These are phyloP conservation scores for Erysimum pusillum DNA, from an alignment of 441 rosid species.

Conservation along the genomic window DNA sequence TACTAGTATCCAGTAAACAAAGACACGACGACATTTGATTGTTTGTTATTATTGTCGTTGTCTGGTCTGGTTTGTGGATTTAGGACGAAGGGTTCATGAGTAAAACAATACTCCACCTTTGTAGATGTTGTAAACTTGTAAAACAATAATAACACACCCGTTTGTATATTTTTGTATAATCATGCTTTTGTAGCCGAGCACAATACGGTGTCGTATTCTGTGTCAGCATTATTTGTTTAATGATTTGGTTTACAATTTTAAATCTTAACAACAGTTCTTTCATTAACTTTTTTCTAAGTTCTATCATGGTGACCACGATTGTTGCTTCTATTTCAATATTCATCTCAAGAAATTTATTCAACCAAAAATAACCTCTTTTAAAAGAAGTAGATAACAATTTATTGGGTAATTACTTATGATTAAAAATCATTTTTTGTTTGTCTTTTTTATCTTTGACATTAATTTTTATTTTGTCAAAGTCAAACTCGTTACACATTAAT, in stretches of 20 bases:
- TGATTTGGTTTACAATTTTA: neutral
- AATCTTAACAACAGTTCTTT: too few species aligned
- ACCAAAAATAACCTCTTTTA: neutral
- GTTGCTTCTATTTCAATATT: neutral
- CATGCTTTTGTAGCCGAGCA: conserved; percentile 14
- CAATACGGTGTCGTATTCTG: conserved; percentile 17
- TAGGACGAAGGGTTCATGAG: conserved; percentile 32
- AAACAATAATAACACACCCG: conserved; percentile 39
- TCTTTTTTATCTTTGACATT: neutral
- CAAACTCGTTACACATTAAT: conserved; percentile 31
- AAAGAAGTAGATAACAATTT: neutral
- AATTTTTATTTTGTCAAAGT: conserved; percentile 21
- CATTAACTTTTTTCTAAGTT: too few species aligned
- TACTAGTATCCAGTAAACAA: conserved; percentile 32
- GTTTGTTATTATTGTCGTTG: conserved; percentile 28
- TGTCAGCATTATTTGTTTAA: neutral
- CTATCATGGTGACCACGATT: neutral
- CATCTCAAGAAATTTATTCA: neutral
- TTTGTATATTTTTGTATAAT: conserved; percentile 37
- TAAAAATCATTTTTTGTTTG: neutral
- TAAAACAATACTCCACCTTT: too few species aligned
- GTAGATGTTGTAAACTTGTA: conserved; percentile 42
- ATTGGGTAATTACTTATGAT: conserved; percentile 18
- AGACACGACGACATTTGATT: conserved; percentile 29
- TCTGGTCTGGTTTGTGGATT: conserved; percentile 30